phyloP scores from a whole-genome alignment of 371 early-diverging fungal genomes.

The Chytridium lagenaria region DNA sequence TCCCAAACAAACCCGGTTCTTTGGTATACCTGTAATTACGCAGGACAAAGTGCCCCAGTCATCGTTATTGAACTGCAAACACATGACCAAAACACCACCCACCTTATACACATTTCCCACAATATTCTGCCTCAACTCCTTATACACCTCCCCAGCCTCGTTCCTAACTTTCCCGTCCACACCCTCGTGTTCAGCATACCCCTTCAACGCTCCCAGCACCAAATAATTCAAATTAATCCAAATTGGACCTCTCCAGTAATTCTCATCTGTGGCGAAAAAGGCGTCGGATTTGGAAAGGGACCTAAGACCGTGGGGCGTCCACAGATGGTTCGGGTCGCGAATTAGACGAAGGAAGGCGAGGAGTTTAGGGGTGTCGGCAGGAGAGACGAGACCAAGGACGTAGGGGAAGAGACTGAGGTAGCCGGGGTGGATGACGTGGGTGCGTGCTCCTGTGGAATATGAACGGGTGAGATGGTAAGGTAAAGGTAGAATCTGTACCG shows the following conservation, averaged over 20 bases:
- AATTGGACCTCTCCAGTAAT: constrained; percentile 95
- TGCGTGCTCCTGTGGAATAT: background rate
- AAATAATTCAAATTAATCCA: constrained; percentile 96
- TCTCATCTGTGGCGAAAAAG: constrained; percentile 80
- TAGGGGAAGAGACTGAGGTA: constrained; percentile 87
- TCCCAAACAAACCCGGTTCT: constrained; percentile 92
- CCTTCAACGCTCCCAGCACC: constrained; percentile 74
- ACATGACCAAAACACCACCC: constrained; percentile 23
- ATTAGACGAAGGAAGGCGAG: constrained; percentile 78
- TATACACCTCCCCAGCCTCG: constrained; percentile 72
- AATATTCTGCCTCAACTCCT: constrained; percentile 73
- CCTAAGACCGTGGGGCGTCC: constrained; percentile 70
- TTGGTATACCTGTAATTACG: constrained; percentile 64
- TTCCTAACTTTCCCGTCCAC: constrained; percentile 64
- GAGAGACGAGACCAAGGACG: constrained; percentile 71
- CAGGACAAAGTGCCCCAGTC: background rate
- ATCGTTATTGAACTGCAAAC: constrained; percentile 13
- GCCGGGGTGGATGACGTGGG: constrained; percentile 83
- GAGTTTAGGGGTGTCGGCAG: constrained; percentile 70
- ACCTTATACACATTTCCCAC: constrained; percentile 78
- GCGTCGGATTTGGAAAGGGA: constrained; percentile 79
- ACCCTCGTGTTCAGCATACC: constrained; percentile 44
- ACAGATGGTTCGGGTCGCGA: constrained; percentile 71
- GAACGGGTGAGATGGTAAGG: background rate
- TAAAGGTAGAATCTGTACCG: constrained; percentile 44